Conservation (phyloP, 1,284 basidiomycete species). For the Neolentinus lepideus region DNA sequence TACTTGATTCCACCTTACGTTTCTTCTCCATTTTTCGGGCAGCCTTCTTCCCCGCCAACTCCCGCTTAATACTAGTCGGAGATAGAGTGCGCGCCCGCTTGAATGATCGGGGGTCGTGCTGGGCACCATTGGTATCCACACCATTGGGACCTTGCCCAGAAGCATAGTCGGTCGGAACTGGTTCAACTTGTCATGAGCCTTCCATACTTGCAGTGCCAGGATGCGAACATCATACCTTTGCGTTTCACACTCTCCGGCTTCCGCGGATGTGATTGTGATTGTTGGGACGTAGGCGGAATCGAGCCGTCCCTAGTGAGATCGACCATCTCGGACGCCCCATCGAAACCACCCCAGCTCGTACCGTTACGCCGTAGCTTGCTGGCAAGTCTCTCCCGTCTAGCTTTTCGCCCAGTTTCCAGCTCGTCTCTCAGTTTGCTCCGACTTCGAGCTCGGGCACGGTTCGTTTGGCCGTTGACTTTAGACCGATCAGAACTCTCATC, state of each 20-base stretch:
- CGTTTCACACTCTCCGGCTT: conserved; percentile 8
- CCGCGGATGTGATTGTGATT: neutral
- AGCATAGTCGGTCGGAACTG: neutral
- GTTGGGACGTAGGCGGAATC: neutral
- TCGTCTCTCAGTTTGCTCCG: conserved; percentile 21
- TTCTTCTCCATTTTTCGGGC: neutral
- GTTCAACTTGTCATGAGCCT: neutral
- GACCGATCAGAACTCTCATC: conserved; percentile 25
- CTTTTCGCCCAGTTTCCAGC: conserved; percentile 24
- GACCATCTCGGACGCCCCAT: conserved; percentile 8
- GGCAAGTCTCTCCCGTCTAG: conserved; percentile 26
- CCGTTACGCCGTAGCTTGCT: neutral
- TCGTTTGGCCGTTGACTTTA: conserved; percentile 1
- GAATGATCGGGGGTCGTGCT: neutral
- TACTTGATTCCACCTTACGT: neutral
- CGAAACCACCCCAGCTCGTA: neutral
- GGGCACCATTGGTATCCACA: neutral
- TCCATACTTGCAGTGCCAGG: neutral
- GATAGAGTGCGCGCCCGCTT: conserved; percentile 3
- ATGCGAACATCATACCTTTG: neutral
- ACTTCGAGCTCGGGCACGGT: conserved; percentile 10
- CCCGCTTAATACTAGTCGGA: neutral
- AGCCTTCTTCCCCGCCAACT: neutral
- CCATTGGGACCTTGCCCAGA: neutral
- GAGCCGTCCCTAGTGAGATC: conserved; percentile 10